Base-by-base conservation (phyloP, 345 rosid genomes). In the Tarenaya hassleriana region DNA sequence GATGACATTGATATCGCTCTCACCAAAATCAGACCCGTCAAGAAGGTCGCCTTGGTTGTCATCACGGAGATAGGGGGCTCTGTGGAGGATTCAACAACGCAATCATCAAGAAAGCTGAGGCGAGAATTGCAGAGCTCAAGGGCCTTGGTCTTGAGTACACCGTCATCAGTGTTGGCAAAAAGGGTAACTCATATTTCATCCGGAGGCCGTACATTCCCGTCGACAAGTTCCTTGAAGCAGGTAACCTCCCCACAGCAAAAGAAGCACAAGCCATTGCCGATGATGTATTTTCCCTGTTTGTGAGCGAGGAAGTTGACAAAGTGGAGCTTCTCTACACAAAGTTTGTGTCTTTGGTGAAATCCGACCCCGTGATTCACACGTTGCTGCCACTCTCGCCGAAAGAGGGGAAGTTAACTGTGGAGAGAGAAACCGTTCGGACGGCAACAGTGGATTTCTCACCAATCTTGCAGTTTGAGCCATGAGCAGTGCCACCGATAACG, bases 241-340 rank as follows among this genome's bases (percentile, higher is more conserved):
- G 68, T 4, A 4, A 40, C 1, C 69, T 82, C 38, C 89, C 89
- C 3, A 82, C 89, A 0, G 83, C 89, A 0, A 82, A 82, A 74
- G 89, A 82, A 64, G 89, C 89, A 47, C 89, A 82, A 55, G 73
- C 84, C 16, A 73, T 82, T 1, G 81, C 89, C 6, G 89, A 82
- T 55, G 81, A 82, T 67, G 85, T 82, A 11, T 82, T 78, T 65
- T 79, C 85, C 11, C 77, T 82, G 24, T 82, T 82, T 10, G 79
- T 79, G n/a, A 78, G 89, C 14, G 96, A 84, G 62, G 96, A 91
- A 58, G 96, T 87, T 41, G 98, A 91, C 19, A 91, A 91, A 14
- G 96, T 91, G 14, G 98, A 91, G 77, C 96, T 91, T 34, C 54
- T 91, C 44, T 87, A 91, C 82, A 91, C 96, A 7, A 91, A 91